These are phyloP conservation scores for Arthrobotrys musiformis DNA, from an alignment of 2,329 filamentous ascomycete genomes.

Conservation along the genomic window DNA sequence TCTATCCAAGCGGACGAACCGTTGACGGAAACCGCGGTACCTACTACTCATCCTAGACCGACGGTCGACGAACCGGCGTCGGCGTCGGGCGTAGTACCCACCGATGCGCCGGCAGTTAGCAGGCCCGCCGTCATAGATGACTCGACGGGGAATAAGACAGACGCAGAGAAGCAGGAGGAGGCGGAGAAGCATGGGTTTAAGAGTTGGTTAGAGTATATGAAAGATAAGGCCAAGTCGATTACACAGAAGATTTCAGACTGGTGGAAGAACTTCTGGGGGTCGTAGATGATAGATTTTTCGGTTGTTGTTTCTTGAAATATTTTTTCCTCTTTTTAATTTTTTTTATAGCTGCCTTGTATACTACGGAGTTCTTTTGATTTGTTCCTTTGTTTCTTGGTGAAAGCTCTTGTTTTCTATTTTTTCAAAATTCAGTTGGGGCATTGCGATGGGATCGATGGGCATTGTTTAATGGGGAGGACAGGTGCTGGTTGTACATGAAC, in stretches of 20 bases:
- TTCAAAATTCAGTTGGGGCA: neutral
- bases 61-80: conserved; percentile 25
- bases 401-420: conserved; percentile 4
- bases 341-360: conserved; percentile 1
- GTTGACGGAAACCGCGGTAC: conserved; percentile 16
- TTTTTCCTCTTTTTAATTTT: neutral
- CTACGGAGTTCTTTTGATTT: conserved; percentile 11
- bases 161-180: conserved; percentile 50
- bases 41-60: conserved; percentile 19
- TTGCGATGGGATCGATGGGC: neutral
- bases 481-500: neutral
- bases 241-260: conserved; percentile 58
- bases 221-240: conserved; percentile 57
- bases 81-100: conserved; percentile 14
- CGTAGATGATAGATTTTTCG: conserved; percentile 31
- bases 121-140: conserved; percentile 28
- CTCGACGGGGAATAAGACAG: conserved; percentile 40
- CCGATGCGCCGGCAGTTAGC: conserved; percentile 17
- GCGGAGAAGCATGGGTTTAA: conserved; percentile 48
- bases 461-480: neutral
- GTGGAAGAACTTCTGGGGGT: conserved; percentile 57
- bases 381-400: neutral
- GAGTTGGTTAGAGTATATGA: conserved; percentile 58
- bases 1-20: conserved; percentile 48
- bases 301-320: too few species aligned